phyloP scores from a whole-genome alignment of 345 rosid genomes.

The rapeseed (Brassica napus) region Da-Ae NC_063439.1:26611001-26611500 shows the following conservation, averaged over 20 bases:
- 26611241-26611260: constrained; percentile 63
- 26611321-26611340: not conserved
- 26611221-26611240: constrained; percentile 62
- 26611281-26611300: not conserved
- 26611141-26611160: constrained; percentile 58
- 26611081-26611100: constrained; percentile 59
- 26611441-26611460: not conserved
- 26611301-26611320: not conserved
- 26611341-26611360: not conserved
- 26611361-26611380: not conserved
- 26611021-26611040: constrained; percentile 42
- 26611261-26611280: not conserved
- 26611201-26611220: constrained; percentile 78
- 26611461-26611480: constrained; percentile 32
- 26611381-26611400: not conserved
- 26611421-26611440: constrained; percentile 17
- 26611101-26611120: constrained; percentile 88
- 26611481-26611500: constrained; percentile 24
- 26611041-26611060: not conserved
- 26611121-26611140: constrained; percentile 93
- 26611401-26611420: not conserved
- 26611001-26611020: constrained; percentile 50
- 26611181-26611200: constrained; percentile 69
- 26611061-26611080: not conserved
- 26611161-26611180: constrained; percentile 51